Evolutionary conservation across 768 basidiomycete genomes (phyloP).

Genomic region (Pulveroboletus sp.): DNA sequence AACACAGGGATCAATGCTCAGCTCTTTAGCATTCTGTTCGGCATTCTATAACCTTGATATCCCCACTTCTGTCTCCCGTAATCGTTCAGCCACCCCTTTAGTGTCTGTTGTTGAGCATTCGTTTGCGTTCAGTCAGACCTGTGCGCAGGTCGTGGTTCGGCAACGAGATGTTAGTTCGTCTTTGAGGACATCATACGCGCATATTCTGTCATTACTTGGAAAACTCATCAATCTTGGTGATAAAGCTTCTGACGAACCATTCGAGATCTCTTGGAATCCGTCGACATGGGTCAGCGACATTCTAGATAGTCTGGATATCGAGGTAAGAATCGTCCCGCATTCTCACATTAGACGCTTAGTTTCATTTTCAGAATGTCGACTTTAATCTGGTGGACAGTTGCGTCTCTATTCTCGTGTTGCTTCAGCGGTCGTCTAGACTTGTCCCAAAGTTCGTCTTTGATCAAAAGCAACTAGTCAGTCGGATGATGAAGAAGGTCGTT

Average conservation of each 20-base stretch:
- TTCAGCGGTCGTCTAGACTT: conserved; percentile 49
- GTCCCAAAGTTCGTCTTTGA: conserved; percentile 53
- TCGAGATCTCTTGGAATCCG: conserved; percentile 55
- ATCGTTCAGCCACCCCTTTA: conserved; percentile 42
- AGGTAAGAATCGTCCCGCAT: conserved; percentile 36
- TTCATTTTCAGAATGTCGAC: conserved; percentile 30
- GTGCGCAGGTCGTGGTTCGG: conserved; percentile 35
- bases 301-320: conserved; percentile 49
- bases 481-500: conserved; percentile 52
- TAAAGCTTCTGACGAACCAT: conserved; percentile 26
- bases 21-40: conserved; percentile 54
- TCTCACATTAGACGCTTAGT: neutral
- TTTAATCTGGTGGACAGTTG: conserved; percentile 67
- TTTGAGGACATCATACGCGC: conserved; percentile 50
- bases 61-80: conserved; percentile 25
- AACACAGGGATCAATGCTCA: conserved; percentile 28
- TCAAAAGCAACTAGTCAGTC: conserved; percentile 48
- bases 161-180: conserved; percentile 28
- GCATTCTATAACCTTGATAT: conserved; percentile 53
- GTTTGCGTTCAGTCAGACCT: conserved; percentile 42
- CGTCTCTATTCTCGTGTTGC: conserved; percentile 49
- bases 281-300: conserved; percentile 55
- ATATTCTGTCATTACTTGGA: conserved; percentile 47
- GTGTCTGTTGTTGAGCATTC: conserved; percentile 53
- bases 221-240: conserved; percentile 44